Conservation (phyloP, 1,139 yeast genomes). For the Starmera stellimalicola region DNA sequence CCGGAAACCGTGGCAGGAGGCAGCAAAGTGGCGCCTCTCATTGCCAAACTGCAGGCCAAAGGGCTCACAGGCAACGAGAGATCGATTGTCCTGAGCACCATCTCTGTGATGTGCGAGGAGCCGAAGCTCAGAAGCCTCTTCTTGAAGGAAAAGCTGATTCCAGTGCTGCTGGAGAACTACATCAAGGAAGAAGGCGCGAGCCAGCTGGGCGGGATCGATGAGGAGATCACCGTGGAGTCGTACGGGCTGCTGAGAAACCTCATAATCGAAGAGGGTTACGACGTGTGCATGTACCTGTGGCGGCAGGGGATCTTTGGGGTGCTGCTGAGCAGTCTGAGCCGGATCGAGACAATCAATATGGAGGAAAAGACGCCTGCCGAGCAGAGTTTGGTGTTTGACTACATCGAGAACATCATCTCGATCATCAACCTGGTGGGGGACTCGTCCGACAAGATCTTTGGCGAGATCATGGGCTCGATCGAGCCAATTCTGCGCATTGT, state of each 20-base stretch:
- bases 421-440: constrained; percentile 60
- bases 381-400: constrained; percentile 46
- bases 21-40: constrained; percentile 57
- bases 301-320: constrained; percentile 67
- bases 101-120: constrained; percentile 66
- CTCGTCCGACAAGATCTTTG: constrained; percentile 52
- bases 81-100: constrained; percentile 68
- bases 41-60: constrained; percentile 41
- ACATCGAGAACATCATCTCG: constrained; percentile 65
- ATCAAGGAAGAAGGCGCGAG: constrained; percentile 39
- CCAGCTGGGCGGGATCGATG: constrained; percentile 24
- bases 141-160: constrained; percentile 62
- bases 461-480: constrained; percentile 33
- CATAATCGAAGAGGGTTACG: constrained; percentile 85
- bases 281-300: constrained; percentile 65
- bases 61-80: constrained; percentile 64
- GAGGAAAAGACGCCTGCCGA: constrained; percentile 33
- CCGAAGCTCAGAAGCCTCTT: constrained; percentile 49
- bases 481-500: constrained; percentile 32
- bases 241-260: constrained; percentile 75
- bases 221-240: constrained; percentile 70
- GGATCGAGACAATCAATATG: constrained; percentile 39
- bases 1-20: constrained; percentile 41
- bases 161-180: constrained; percentile 52
- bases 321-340: constrained; percentile 40